Percentiles rank a stretch among this genome's conserved stretches.
phyloP scores from a whole-genome alignment of 2,329 filamentous ascomycete species.

The Hymenoscyphus linearis region DNA sequence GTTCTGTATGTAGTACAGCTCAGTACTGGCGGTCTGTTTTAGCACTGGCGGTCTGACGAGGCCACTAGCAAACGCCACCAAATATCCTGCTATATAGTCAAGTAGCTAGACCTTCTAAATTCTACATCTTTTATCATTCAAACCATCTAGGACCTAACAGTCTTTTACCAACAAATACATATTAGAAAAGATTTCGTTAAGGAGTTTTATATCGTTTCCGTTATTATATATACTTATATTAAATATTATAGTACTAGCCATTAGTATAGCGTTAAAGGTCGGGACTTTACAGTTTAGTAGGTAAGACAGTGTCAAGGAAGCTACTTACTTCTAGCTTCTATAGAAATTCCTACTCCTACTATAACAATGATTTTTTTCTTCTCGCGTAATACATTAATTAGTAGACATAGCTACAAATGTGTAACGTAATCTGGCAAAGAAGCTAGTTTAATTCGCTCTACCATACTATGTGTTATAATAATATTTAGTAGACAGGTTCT shows the following conservation, averaged over 20 bases:
- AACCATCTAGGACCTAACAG: too few species aligned
- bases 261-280: slow-evolving; percentile 13
- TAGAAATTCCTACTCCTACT: slow-evolving; percentile 90
- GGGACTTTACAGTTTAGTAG: slow-evolving; percentile 14
- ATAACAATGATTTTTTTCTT: slow-evolving; percentile 95
- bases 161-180: too few species aligned
- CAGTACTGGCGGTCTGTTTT: too few species aligned
- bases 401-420: slow-evolving; percentile 49
- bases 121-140: too few species aligned
- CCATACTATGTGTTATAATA: slow-evolving; percentile 9
- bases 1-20: too few species aligned
- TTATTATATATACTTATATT: slow-evolving; percentile 85
- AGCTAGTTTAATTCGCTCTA: slow-evolving; percentile 8
- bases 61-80: too few species aligned
- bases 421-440: slow-evolving; percentile 13
- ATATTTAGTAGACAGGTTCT: slow-evolving; percentile 5
- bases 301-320: slow-evolving; percentile 5
- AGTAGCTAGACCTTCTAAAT: too few species aligned
- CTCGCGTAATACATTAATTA: slow-evolving; percentile 69
- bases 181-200: slow-evolving; percentile 89
- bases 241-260: slow-evolving; percentile 60
- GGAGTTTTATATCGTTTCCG: slow-evolving; percentile 75
- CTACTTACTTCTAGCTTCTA: slow-evolving; percentile 74
- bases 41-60: too few species aligned
- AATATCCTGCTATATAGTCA: too few species aligned